Evolutionary conservation across 2,329 filamentous ascomycete genomes (phyloP).

Genomic region (Scedosporium boydii): DNA sequence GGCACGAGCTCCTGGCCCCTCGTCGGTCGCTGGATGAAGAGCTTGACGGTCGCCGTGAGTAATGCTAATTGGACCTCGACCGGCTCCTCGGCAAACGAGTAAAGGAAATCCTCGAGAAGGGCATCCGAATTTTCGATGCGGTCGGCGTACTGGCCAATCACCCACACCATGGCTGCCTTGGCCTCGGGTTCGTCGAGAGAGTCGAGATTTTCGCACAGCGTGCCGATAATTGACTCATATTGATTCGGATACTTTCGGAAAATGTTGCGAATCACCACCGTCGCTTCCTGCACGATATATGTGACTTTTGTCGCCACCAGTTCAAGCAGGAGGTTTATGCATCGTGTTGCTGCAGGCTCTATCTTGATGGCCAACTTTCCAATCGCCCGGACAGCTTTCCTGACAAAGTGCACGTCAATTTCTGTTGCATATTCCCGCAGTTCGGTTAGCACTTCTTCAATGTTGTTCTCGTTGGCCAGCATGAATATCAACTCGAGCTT

Average conservation of each 20-base stretch:
- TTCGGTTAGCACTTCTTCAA: conserved; percentile 88
- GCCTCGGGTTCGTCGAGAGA: conserved; percentile 95
- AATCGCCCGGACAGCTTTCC: conserved; percentile 93
- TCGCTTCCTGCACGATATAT: conserved; percentile 98
- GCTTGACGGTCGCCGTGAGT: conserved; percentile 90
- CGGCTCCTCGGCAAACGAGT: conserved; percentile 87
- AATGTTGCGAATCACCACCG: conserved; percentile 96
- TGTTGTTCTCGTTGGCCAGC: conserved; percentile 92
- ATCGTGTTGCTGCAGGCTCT: conserved; percentile 80
- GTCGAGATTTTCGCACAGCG: conserved; percentile 91
- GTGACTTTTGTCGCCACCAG: conserved; percentile 96
- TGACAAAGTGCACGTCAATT: conserved; percentile 97
- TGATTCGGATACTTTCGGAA: conserved; percentile 99
- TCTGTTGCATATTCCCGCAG: conserved; percentile 94
- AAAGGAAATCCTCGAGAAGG: conserved; percentile 87
- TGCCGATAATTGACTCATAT: conserved; percentile 95
- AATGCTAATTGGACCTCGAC: conserved; percentile 93
- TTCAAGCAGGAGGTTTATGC: conserved; percentile 86
- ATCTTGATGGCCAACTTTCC: conserved; percentile 99
- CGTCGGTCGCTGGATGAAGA: conserved; percentile 94
- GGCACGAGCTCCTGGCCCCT: conserved; percentile 91
- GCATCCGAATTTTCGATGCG: conserved; percentile 95
- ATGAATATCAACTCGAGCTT: conserved; percentile 99
- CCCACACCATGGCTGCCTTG: conserved; percentile 98
- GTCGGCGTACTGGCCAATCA: conserved; percentile 95